phyloP scores from a whole-genome alignment of 2,329 filamentous ascomycete species.

The Parafenestella ontariensis region DNA sequence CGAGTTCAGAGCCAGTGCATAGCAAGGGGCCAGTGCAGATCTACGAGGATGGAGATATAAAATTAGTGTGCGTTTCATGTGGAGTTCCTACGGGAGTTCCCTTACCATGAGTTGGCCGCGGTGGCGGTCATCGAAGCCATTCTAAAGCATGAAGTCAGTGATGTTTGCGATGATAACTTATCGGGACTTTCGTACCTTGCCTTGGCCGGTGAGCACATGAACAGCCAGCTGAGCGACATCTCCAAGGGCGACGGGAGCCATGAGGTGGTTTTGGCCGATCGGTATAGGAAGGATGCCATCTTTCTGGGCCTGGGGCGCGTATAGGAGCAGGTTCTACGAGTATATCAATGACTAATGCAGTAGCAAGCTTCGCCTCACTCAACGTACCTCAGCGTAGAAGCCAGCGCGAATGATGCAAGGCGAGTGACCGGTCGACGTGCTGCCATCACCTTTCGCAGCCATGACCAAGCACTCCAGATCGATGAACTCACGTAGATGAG shows the following conservation, averaged over 20 bases:
- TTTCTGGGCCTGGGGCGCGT: slow-evolving; percentile 55
- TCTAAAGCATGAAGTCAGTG: slow-evolving; percentile 20
- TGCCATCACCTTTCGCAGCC: slow-evolving; percentile 53
- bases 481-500: slow-evolving; percentile 59
- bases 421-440: slow-evolving; percentile 40
- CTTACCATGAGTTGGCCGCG: slow-evolving; percentile 59
- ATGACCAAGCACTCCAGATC: slow-evolving; percentile 57
- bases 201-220: slow-evolving; percentile 57
- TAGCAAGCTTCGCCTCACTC: neutral
- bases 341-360: neutral
- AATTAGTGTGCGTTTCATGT: neutral
- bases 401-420: slow-evolving; percentile 54
- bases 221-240: slow-evolving; percentile 59
- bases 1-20: slow-evolving; percentile 56
- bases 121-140: slow-evolving; percentile 59
- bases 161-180: neutral
- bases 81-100: neutral
- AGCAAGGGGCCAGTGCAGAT: slow-evolving; percentile 60
- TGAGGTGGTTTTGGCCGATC: slow-evolving; percentile 57
- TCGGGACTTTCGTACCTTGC: slow-evolving; percentile 18
- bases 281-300: slow-evolving; percentile 57
- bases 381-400: slow-evolving; percentile 6
- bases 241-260: slow-evolving; percentile 56
- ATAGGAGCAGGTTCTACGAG: slow-evolving; percentile 56
- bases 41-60: neutral